Base-by-base conservation (phyloP, 306 rosid species). In the Quercus wislizeni region DNA sequence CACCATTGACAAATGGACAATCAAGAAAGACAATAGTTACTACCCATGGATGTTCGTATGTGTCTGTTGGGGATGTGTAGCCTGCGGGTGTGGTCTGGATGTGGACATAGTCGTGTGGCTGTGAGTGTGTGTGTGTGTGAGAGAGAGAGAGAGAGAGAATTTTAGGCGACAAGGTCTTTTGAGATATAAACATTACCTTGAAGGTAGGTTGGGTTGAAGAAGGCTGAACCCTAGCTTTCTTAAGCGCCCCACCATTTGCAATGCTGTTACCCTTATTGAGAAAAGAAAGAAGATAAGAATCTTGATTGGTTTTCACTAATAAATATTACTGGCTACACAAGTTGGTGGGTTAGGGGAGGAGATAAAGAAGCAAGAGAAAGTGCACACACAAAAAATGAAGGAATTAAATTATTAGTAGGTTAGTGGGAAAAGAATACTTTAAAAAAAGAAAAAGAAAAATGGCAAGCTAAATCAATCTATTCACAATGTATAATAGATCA, bases 221-320 rank as follows among this genome's bases (percentile, higher is more conserved):
- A n/a, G 90, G 76, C 67, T 91, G 97, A 93, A 91, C 94, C 90
- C 98, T 93, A 70, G 99, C 97, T 89, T 93, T 96, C 89, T 96
- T 96, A 25, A 67, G 27, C 75, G 94, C 88, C 92, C 98, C 99
- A 84, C 96, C 97, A 80, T 64, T 85, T 82, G 75, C 86, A 85
- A 83, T 82, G 87, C 97, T 96, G 81, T 96, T 93, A 74, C 98
- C 86, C 99, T 95, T 8, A 8, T 41, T 63, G 43, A 69, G 46
- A 73, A 80, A 71, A 17, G 30, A 75, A 79, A 6, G 57, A 64
- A 75, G 43, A 62, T 63, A 67, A 67, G 72, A 18, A 35, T 9
- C 21, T 21, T 67, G 27, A 67, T 67, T 65, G 14, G 71, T 20
- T 65, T 65, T 43, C 13, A 65, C 5, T 31, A 28, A 33, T 15